phyloP scores from a whole-genome alignment of 2,329 filamentous ascomycete species.

The Colletotrichum neosansevieriae region DNA sequence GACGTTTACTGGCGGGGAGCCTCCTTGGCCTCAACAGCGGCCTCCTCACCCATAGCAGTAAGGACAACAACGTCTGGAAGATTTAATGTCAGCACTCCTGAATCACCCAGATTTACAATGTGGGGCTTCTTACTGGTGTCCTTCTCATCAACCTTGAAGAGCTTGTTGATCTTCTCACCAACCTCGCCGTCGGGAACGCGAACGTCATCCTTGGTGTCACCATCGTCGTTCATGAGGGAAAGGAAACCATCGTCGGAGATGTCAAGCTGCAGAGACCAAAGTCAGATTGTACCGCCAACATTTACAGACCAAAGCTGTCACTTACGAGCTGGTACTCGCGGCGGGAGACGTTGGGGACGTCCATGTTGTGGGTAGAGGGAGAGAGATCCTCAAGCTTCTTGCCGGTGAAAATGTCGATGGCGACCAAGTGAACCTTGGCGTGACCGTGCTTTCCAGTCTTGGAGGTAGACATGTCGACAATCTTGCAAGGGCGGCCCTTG shows the following conservation, averaged over 20 bases:
- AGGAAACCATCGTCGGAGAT: slow-evolving; percentile 95
- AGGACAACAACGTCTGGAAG: slow-evolving; percentile 86
- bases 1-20: slow-evolving; percentile 66
- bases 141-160: slow-evolving; percentile 87
- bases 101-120: not conserved
- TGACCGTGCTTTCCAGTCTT: slow-evolving; percentile 99
- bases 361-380: slow-evolving; percentile 98
- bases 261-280: slow-evolving; percentile 74
- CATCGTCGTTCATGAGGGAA: slow-evolving; percentile 89
- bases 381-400: slow-evolving; percentile 99
- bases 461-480: slow-evolving; percentile 99
- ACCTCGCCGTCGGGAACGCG: slow-evolving; percentile 91
- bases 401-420: slow-evolving; percentile 98
- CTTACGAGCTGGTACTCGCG: slow-evolving; percentile 95
- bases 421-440: slow-evolving; percentile 99
- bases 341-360: slow-evolving; percentile 93
- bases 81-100: slow-evolving; percentile 32
- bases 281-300: slow-evolving; percentile 26
- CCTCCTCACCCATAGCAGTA: slow-evolving; percentile 96
- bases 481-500: slow-evolving; percentile 99
- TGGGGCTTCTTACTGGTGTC: slow-evolving; percentile 81
- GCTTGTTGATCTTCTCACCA: slow-evolving; percentile 85
- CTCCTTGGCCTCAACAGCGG: slow-evolving; percentile 94
- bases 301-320: slow-evolving; percentile 44
- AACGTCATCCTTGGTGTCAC: slow-evolving; percentile 93